These are phyloP conservation scores for Podosphaera xanthii DNA, from an alignment of 2,329 filamentous ascomycete genomes.

Conservation along the genomic window DNA sequence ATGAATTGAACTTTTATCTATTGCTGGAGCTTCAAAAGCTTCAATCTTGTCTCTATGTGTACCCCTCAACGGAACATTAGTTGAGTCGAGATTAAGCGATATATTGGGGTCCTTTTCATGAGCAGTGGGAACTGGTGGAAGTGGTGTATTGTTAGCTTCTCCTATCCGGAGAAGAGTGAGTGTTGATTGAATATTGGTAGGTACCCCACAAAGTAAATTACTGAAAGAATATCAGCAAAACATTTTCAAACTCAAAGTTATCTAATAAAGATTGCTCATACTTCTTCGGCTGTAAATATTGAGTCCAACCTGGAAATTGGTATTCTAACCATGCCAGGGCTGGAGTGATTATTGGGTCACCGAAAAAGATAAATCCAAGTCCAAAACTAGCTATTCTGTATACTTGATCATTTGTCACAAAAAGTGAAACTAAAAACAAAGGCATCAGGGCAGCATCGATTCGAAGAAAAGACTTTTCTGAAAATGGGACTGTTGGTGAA, in stretches of 20 bases:
- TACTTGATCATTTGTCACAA: slow-evolving; percentile 34
- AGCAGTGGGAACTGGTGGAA: slow-evolving; percentile 34
- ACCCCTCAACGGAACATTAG: slow-evolving; percentile 15
- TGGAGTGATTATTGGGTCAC: slow-evolving; percentile 46
- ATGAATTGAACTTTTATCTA: slow-evolving; percentile 11
- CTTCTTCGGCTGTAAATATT: slow-evolving; percentile 32
- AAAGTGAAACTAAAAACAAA: slow-evolving; percentile 26
- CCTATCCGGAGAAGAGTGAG: slow-evolving; percentile 62
- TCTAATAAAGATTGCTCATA: not conserved
- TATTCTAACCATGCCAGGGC: slow-evolving; percentile 35
- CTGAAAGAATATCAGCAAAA: slow-evolving; percentile 28
- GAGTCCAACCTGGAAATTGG: slow-evolving; percentile 49
- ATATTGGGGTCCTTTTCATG: not conserved
- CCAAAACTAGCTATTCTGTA: slow-evolving; percentile 43
- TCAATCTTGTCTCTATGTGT: not conserved
- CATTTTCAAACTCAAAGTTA: not conserved
- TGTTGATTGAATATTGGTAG: slow-evolving; percentile 67
- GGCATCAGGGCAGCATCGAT: slow-evolving; percentile 30
- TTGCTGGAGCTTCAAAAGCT: not conserved
- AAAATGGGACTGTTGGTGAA: slow-evolving; percentile 28
- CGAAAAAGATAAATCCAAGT: slow-evolving; percentile 57
- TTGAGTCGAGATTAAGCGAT: slow-evolving; percentile 18
- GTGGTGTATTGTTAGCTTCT: slow-evolving; percentile 56
- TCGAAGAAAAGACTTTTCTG: slow-evolving; percentile 27
- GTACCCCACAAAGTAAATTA: slow-evolving; percentile 57